Conservation (phyloP, 345 rosid genomes). For the Gossypium rotundifolium region DNA sequence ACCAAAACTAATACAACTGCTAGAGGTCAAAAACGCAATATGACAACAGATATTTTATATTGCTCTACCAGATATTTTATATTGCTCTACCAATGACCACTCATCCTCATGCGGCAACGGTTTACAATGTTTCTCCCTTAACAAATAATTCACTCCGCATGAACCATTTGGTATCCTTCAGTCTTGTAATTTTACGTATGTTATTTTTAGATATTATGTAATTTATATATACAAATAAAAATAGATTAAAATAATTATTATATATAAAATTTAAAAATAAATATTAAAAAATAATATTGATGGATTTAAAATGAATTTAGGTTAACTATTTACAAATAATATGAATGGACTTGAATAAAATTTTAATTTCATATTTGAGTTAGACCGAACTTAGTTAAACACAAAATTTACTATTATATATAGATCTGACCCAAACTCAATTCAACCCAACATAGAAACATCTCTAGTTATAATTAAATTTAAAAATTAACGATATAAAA, state of each 20-base stretch:
- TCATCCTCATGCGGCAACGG: neutral
- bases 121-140: neutral
- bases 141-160: neutral
- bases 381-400: no score
- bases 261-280: no score
- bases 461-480: no score
- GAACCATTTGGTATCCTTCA: neutral
- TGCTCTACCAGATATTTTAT: neutral
- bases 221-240: no score
- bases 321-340: no score
- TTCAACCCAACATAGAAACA: rapidly evolving
- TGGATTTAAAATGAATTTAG: rapidly evolving
- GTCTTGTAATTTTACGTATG: neutral
- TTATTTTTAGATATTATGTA: no score
- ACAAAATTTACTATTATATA: no score
- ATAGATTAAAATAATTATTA: no score
- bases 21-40: neutral
- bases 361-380: rapidly evolving
- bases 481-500: no score
- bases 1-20: neutral
- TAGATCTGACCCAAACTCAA: no score
- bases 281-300: no score
- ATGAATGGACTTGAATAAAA: rapidly evolving
- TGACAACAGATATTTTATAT: neutral
- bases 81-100: neutral